A percentile compares a stretch with the other conserved stretches of the same genome.
Evolutionary conservation across 1,284 basidiomycete genomes (phyloP).

Genomic region (Malassezia obtusa): DNA sequence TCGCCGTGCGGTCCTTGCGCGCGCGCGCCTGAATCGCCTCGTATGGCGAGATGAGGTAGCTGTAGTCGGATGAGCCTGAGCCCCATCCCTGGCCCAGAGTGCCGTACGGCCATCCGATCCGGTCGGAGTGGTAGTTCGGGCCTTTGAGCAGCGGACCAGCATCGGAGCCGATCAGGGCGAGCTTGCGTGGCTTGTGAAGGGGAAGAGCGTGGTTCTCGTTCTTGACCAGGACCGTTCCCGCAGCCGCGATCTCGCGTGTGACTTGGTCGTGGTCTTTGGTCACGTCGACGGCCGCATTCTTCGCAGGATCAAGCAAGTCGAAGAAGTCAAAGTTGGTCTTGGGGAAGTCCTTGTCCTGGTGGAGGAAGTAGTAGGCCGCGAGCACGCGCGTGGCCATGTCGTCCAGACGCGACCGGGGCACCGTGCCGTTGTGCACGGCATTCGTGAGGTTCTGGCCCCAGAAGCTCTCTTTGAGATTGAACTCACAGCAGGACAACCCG

Average conservation of each 20-base stretch:
- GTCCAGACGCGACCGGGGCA: slow-evolving; percentile 54
- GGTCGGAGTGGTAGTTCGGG: slow-evolving; percentile 63
- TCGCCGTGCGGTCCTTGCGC: slow-evolving; percentile 54
- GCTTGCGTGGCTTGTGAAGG: slow-evolving; percentile 23
- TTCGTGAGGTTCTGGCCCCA: slow-evolving; percentile 53
- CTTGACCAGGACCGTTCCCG: slow-evolving; percentile 65
- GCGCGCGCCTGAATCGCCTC: slow-evolving; percentile 60
- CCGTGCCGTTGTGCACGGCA: slow-evolving; percentile 61
- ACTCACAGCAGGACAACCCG: slow-evolving; percentile 21
- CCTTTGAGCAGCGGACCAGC: slow-evolving; percentile 61
- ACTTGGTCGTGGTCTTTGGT: slow-evolving; percentile 61
- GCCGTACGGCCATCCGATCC: slow-evolving; percentile 53
- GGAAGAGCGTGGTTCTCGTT: slow-evolving; percentile 51
- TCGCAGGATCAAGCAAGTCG: slow-evolving; percentile 23
- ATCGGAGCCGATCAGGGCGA: slow-evolving; percentile 50
- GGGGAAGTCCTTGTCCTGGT: slow-evolving; percentile 41
- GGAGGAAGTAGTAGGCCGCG: slow-evolving; percentile 48
- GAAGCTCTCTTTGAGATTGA: slow-evolving; percentile 5
- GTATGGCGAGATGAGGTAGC: slow-evolving; percentile 53
- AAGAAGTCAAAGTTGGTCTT: slow-evolving; percentile 34
- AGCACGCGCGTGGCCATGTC: slow-evolving; percentile 51
- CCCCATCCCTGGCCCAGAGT: slow-evolving; percentile 77
- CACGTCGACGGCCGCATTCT: slow-evolving; percentile 60
- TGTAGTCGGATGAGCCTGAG: slow-evolving; percentile 53
- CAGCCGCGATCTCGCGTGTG: slow-evolving; percentile 64